A percentile compares a stretch with the other conserved stretches of the same genome.
phyloP scores from a whole-genome alignment of 2,329 filamentous ascomycete genomes.

The Penicillium janthinellum region DNA sequence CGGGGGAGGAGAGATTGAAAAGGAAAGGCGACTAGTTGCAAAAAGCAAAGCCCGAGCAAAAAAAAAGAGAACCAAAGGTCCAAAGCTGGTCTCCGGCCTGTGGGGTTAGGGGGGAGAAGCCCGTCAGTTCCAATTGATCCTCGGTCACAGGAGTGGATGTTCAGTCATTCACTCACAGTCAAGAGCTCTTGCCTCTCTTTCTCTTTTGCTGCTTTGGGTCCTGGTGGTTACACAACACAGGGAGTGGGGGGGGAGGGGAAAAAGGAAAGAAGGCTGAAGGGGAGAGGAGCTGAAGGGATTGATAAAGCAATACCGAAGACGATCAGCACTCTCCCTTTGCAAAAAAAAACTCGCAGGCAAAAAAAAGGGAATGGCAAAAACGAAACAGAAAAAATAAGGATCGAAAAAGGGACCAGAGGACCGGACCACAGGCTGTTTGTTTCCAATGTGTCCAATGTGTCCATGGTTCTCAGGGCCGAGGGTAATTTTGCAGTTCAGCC shows the following conservation, averaged over 20 bases:
- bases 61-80: background rate
- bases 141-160: background rate
- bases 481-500: slow-evolving; percentile 17
- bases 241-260: slow-evolving; percentile 6
- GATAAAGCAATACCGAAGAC: background rate
- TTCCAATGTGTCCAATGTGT: background rate
- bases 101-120: background rate
- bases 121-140: slow-evolving; percentile 8
- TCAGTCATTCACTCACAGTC: slow-evolving; percentile 3
- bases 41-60: slow-evolving; percentile 2
- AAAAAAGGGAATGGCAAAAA: slow-evolving; percentile 10
- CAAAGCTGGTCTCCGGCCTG: background rate
- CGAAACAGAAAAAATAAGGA: slow-evolving; percentile 3
- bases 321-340: background rate
- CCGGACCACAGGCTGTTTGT: background rate
- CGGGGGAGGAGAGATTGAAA: background rate
- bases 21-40: background rate
- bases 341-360: background rate
- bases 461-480: background rate
- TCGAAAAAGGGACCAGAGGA: slow-evolving; percentile 6
- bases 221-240: slow-evolving; percentile 14
- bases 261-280: background rate
- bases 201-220: background rate
- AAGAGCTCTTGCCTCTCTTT: background rate
- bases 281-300: slow-evolving; percentile 1